phyloP scores from a whole-genome alignment of 352 stramenopile species.

The Pythium pyrilobum region DNA sequence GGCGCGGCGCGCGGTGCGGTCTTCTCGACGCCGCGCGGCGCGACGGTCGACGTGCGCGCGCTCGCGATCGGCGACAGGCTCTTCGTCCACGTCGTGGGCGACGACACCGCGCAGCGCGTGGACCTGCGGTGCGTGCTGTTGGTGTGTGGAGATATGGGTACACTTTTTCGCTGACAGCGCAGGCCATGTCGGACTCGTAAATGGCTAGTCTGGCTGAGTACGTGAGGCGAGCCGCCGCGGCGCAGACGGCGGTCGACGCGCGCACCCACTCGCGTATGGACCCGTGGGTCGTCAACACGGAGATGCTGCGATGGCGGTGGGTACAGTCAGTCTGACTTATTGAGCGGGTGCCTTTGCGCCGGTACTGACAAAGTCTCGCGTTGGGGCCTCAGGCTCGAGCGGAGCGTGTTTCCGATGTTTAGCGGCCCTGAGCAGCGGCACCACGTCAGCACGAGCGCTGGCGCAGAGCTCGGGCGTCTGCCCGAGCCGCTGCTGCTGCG shows the following conservation, averaged over 20 bases:
- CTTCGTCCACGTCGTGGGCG: conserved; percentile 21
- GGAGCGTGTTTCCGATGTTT: conserved; percentile 14
- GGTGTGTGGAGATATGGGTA: not conserved
- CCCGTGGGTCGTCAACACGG: conserved; percentile 14
- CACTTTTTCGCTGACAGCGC: not conserved
- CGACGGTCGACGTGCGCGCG: conserved; percentile 14
- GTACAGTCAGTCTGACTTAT: not conserved
- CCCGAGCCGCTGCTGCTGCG: conserved; percentile 15
- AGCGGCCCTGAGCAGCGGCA: not conserved
- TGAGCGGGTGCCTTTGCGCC: not conserved
- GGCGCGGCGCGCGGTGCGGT: conserved; percentile 7
- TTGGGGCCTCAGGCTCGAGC: conserved; percentile 1
- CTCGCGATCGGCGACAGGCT: conserved; percentile 19
- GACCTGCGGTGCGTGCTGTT: conserved; percentile 10
- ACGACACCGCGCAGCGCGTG: conserved; percentile 4
- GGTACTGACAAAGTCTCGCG: not conserved
- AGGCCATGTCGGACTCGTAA: not conserved
- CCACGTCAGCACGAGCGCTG: conserved; percentile 8
- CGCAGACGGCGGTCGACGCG: not conserved
- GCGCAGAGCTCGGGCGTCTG: conserved; percentile 17
- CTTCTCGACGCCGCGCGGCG: not conserved
- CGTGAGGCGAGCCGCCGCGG: not conserved
- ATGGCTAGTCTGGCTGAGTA: conserved; percentile 14
- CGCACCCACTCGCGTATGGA: conserved; percentile 7
- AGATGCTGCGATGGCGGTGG: conserved; percentile 22